Percentiles rank a stretch among this genome's conserved stretches.
Conservation (phyloP, 768 basidiomycete species). For the Leccinellum rugosiceps region DNA sequence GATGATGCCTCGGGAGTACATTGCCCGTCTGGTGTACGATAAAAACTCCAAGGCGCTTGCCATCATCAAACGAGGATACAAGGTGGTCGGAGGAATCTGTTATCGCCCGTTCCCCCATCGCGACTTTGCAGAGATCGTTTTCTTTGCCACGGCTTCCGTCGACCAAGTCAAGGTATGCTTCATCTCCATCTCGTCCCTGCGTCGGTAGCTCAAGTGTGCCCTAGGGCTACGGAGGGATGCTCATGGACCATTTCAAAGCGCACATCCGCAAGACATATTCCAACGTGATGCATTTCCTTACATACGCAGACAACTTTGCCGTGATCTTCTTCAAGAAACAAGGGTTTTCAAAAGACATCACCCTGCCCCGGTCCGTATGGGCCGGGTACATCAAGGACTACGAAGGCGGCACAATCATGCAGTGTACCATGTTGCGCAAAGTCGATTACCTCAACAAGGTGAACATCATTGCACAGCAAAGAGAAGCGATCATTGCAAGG, state of each 20-base stretch:
- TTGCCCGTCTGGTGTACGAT: slow-evolving; percentile 92
- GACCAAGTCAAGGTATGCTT: slow-evolving; percentile 90
- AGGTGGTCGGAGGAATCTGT: slow-evolving; percentile 97
- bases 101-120: slow-evolving; percentile 94
- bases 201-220: background rate
- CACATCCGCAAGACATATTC: slow-evolving; percentile 84
- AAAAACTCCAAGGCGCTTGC: slow-evolving; percentile 89
- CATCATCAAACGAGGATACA: slow-evolving; percentile 91
- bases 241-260: slow-evolving; percentile 98
- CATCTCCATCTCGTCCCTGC: background rate
- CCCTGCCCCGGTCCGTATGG: slow-evolving; percentile 87
- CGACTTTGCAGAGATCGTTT: slow-evolving; percentile 96
- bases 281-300: slow-evolving; percentile 90
- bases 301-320: slow-evolving; percentile 98
- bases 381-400: slow-evolving; percentile 99
- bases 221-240: slow-evolving; percentile 95
- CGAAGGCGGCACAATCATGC: slow-evolving; percentile 99
- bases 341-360: slow-evolving; percentile 97
- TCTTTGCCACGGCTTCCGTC: slow-evolving; percentile 94
- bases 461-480: slow-evolving; percentile 72
- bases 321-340: slow-evolving; percentile 99
- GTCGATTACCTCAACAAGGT: slow-evolving; percentile 85
- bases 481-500: slow-evolving; percentile 85
- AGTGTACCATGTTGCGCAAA: slow-evolving; percentile 92
- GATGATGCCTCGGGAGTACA: slow-evolving; percentile 99